Evolutionary conservation across 192 early-diverging fungal genomes (phyloP), one percentile per base, ranked within the genome.

Genomic region (Entophlyctis helioformis): DNA sequence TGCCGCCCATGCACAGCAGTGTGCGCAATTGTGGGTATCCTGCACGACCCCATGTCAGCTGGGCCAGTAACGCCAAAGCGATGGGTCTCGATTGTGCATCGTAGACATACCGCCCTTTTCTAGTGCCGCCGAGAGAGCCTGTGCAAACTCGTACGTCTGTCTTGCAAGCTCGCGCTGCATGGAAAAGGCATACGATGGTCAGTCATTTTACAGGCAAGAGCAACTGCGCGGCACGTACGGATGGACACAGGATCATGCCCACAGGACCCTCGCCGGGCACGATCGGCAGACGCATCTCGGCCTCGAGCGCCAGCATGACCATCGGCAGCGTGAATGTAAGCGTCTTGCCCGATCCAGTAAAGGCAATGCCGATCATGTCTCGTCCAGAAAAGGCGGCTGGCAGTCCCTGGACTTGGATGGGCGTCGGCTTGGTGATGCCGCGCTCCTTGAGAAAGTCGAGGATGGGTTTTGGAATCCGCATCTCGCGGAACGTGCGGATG

Each of bases 321-420:
- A 95, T 54, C n/a, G 94, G 94, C 19, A 98, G 54, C 6, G 91
- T 90, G 59, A 98, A 98, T 0, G 89, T 78, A 38, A 98, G 60
- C 8, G 94, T 95, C 50, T 98, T 98, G 16, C 91, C 94, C 1
- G 87, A 91, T 32, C 94, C 91, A n/a, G 94, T 95, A 53, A 95
- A 94, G 0, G 94, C 91, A 16, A 68, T 68, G 10, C 90, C 91
- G 57, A 98, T 95, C 94, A 98, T 98, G 50, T 95, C 94, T 28
- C 94, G 60, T 9, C 94, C 94, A 21, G 78, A 68, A 11, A 98
- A 60, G 6, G 81, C 88, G 1, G 88, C 87, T 1, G 94, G 94
- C 31, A 98, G 52, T n/a, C 94, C 94, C 53, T 96, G 90, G 49
- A 95, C 78, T 60, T 98, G 91, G 73, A 98, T 98, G 10, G 91